phyloP scores from a whole-genome alignment of 2,329 filamentous ascomycete species.

The Achaetomium macrosporum region DNA sequence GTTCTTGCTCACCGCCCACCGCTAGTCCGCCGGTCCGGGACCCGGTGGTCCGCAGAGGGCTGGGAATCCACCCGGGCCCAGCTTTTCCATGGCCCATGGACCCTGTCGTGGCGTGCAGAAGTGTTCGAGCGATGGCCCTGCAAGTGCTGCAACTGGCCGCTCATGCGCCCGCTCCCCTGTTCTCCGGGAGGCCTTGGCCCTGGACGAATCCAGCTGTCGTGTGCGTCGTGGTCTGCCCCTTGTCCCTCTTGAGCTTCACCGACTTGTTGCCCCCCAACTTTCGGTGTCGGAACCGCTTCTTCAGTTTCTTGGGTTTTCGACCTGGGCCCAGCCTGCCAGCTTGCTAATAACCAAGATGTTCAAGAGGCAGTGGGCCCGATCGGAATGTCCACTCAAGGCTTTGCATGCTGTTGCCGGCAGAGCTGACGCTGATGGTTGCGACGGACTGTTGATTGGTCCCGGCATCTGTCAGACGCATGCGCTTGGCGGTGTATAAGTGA shows the following conservation, averaged over 20 bases:
- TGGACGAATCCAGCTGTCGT: conserved; percentile 13
- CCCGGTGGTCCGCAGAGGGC: conserved; percentile 4
- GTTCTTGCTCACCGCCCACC: conserved; percentile 20
- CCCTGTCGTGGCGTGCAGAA: conserved; percentile 22
- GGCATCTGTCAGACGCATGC: conserved; percentile 8
- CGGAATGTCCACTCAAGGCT: background rate
- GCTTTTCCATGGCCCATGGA: conserved; percentile 12
- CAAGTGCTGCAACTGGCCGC: conserved; percentile 24
- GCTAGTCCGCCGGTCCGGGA: conserved; percentile 23
- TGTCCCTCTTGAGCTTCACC: conserved; percentile 30
- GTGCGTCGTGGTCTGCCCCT: conserved; percentile 19
- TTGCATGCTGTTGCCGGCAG: conserved; percentile 1
- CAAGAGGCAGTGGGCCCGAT: conserved; percentile 13
- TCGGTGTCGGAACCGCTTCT: conserved; percentile 19
- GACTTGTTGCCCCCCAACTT: conserved; percentile 26
- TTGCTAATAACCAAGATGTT: conserved; percentile 8
- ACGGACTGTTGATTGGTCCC: conserved; percentile 4
- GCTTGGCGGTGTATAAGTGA: conserved; percentile 15
- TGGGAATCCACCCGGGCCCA: conserved; percentile 14
- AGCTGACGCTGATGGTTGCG: conserved; percentile 6
- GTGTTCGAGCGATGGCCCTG: conserved; percentile 14
- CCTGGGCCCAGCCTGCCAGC: conserved; percentile 4
- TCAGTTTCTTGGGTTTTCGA: conserved; percentile 2
- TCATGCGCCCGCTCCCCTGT: conserved; percentile 21
- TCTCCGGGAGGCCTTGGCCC: conserved; percentile 17